Evolutionary conservation across 2,329 filamentous ascomycete species (phyloP).

Genomic region (Boeremia lycopersici): DNA sequence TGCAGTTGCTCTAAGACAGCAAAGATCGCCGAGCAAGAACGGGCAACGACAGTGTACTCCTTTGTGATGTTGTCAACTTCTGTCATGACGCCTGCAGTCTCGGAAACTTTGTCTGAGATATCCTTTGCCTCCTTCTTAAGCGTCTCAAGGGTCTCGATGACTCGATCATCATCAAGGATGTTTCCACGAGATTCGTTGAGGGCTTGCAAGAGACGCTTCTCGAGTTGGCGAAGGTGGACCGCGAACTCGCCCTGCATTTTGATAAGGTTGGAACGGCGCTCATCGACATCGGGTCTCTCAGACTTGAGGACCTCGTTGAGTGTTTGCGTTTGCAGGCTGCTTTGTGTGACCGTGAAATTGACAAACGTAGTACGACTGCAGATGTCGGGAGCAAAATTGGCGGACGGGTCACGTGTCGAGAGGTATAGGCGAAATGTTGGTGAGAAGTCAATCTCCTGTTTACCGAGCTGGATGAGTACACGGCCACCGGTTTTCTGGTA

Average conservation of each 20-base stretch:
- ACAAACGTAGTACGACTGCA: conserved; percentile 99
- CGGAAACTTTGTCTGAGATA: conserved; percentile 93
- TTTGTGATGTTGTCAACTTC: conserved; percentile 96
- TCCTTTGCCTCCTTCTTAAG: conserved; percentile 97
- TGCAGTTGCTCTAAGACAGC: conserved; percentile 96
- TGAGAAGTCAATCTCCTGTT: conserved; percentile 99
- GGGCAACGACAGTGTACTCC: conserved; percentile 91
- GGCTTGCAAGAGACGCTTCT: conserved; percentile 91
- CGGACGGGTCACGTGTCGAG: conserved; percentile 94
- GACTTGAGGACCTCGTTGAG: conserved; percentile 97
- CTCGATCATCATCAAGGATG: conserved; percentile 96
- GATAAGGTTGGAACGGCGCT: conserved; percentile 94
- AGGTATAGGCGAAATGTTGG: conserved; percentile 94
- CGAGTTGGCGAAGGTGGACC: conserved; percentile 92
- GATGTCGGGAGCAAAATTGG: conserved; percentile 92
- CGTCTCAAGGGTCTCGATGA: conserved; percentile 96
- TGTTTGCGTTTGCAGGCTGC: conserved; percentile 96
- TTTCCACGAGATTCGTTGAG: conserved; percentile 97
- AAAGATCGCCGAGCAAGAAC: conserved; percentile 96
- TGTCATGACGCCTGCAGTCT: conserved; percentile 97
- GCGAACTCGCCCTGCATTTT: conserved; percentile 99
- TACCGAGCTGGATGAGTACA: conserved; percentile 96
- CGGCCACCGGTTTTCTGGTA: conserved; percentile 98
- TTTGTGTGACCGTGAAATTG: conserved; percentile 99
- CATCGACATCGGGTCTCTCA: conserved; percentile 95